These are phyloP conservation scores for Hyaloperonospora arabidopsidis DNA, from an alignment of 352 stramenopile genomes.

Conservation along the genomic window DNA sequence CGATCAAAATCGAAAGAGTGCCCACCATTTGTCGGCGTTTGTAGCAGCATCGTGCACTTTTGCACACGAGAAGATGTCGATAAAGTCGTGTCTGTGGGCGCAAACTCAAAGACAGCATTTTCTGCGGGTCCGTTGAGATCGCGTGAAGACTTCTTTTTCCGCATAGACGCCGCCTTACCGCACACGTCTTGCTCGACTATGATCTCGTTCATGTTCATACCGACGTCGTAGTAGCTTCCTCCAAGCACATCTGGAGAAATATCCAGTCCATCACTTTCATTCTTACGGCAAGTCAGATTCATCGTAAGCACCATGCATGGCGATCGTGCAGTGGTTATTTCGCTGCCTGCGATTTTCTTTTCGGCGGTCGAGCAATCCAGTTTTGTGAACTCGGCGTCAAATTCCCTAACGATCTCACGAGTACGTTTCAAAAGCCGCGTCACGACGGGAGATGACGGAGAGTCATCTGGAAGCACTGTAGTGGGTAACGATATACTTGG, in stretches of 20 bases:
- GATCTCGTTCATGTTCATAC: neutral
- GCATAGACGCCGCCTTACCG: conserved; percentile 8
- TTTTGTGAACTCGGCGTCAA: conserved; percentile 20
- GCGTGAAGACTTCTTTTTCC: conserved; percentile 9
- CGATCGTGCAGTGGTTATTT: conserved; percentile 1
- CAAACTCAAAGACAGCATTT: conserved; percentile 8
- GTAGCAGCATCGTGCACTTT: conserved; percentile 8
- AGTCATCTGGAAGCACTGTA: conserved; percentile 12
- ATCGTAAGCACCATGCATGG: conserved; percentile 17
- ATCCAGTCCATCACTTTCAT: conserved; percentile 12
- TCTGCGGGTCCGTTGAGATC: neutral
- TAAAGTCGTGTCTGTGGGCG: conserved; percentile 1
- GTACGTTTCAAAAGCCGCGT: conserved; percentile 23
- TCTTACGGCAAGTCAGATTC: conserved; percentile 22
- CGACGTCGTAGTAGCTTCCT: neutral
- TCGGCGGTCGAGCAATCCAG: neutral
- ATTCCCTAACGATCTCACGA: conserved; percentile 24
- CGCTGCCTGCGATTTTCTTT: conserved; percentile 1
- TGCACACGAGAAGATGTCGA: conserved; percentile 11
- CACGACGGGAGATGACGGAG: conserved; percentile 19
- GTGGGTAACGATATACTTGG: conserved; percentile 3
- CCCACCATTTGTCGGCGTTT: conserved; percentile 18
- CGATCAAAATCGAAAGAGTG: conserved; percentile 9
- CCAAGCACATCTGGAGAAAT: conserved; percentile 10
- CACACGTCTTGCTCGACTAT: neutral